A percentile compares a stretch with the other conserved stretches of the same genome.
These are phyloP conservation scores for Brettanomyces naardenensis DNA, from an alignment of 805 yeast genomes.

Conservation along the genomic window DNA sequence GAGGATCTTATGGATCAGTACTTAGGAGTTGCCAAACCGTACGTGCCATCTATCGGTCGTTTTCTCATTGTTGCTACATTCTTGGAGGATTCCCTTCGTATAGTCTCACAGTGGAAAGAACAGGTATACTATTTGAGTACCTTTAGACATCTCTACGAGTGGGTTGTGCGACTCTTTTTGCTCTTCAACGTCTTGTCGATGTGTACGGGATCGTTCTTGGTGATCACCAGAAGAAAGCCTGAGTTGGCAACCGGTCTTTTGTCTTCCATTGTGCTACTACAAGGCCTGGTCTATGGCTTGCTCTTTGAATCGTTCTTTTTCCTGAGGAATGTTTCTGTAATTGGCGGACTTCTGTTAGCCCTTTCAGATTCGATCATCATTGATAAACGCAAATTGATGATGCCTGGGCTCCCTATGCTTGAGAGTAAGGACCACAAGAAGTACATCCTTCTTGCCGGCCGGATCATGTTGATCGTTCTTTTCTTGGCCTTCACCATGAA, in stretches of 20 bases:
- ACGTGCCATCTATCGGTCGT: constrained; percentile 82
- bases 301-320: constrained; percentile 75
- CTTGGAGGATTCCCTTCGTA: constrained; percentile 80
- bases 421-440: constrained; percentile 64
- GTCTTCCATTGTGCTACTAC: constrained; percentile 63
- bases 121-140: constrained; percentile 80
- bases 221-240: constrained; percentile 61
- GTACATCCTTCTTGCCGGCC: constrained; percentile 79
- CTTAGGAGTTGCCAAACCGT: constrained; percentile 51
- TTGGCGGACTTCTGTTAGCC: constrained; percentile 87
- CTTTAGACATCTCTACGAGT: constrained; percentile 70
- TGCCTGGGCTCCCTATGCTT: constrained; percentile 74
- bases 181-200: constrained; percentile 55
- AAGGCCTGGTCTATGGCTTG: constrained; percentile 84
- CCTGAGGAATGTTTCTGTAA: constrained; percentile 78
- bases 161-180: constrained; percentile 70
- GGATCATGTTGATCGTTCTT: constrained; percentile 75
- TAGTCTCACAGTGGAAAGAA: constrained; percentile 81
- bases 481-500: constrained; percentile 80
- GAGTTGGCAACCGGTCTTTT: constrained; percentile 65
- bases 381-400: constrained; percentile 53
- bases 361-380: constrained; percentile 80
- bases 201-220: constrained; percentile 63
- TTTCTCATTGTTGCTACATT: constrained; percentile 90
- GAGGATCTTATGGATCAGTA: constrained; percentile 48